A percentile compares a stretch with the other conserved stretches of the same genome.
Conservation (phyloP, 75 land plant species). For the Selaginella moellendorffii region DNA sequence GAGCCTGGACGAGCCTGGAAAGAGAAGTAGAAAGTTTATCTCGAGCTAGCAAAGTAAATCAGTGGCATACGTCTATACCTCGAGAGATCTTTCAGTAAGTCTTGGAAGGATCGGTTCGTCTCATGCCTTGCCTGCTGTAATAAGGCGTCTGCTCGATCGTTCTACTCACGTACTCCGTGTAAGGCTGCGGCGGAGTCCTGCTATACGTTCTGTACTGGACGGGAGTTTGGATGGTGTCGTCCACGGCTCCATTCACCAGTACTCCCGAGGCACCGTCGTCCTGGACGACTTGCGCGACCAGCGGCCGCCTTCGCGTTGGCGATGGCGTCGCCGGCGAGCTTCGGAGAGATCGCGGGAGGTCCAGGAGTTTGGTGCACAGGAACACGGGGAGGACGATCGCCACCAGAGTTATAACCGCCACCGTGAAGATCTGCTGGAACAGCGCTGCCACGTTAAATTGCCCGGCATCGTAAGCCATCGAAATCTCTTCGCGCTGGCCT, state of each 20-base stretch:
- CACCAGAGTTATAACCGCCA: conserved; percentile 15
- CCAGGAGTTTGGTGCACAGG: conserved; percentile 29
- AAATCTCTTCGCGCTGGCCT: conserved; percentile 68
- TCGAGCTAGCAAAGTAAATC: no score
- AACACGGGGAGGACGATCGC: conserved; percentile 23
- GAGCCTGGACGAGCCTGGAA: no score
- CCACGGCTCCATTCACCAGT: neutral
- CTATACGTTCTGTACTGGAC: conserved; percentile 14
- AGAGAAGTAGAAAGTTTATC: no score
- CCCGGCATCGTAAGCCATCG: conserved; percentile 36
- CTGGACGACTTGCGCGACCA: no score
- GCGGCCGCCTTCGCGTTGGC: no score
- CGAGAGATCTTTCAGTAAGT: conserved; percentile 43
- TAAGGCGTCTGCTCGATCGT: conserved; percentile 87
- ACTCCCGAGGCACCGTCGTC: no score
- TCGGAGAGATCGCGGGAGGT: conserved; percentile 11
- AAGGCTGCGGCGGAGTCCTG: conserved; percentile 60
- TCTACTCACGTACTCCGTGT: conserved; percentile 73
- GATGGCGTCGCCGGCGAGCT: neutral
- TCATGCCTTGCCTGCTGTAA: conserved; percentile 40
- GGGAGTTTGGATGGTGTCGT: neutral
- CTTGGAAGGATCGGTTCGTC: conserved; percentile 55
- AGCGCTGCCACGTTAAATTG: conserved; percentile 6
- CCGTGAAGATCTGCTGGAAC: conserved; percentile 12
- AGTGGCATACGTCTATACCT: no score